Percentiles rank a stretch among this genome's conserved stretches.
Evolutionary conservation across 441 rosid genomes (phyloP).

Genomic region (Raphanus hybrid): DNA sequence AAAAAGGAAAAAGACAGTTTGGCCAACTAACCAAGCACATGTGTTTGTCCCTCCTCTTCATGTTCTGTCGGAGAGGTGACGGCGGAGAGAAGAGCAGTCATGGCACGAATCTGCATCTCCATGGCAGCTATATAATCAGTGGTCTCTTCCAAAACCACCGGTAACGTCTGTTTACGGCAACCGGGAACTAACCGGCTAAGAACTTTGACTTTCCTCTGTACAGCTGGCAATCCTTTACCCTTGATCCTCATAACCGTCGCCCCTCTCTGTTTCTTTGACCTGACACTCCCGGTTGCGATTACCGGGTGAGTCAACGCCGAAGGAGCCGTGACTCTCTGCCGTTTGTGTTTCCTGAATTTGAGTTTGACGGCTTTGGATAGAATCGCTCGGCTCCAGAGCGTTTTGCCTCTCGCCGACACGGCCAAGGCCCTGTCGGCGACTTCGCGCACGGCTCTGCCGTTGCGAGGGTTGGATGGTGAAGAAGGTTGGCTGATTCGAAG

Average conservation of each 20-base stretch:
- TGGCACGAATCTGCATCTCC: conserved; percentile 95
- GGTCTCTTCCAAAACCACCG: conserved; percentile 87
- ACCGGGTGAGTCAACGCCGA: too few species aligned
- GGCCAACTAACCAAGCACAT: conserved; percentile 45
- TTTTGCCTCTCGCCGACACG: too few species aligned
- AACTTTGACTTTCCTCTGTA: conserved; percentile 74
- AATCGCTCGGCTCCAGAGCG: too few species aligned
- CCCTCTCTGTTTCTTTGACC: conserved; percentile 18
- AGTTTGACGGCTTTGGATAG: too few species aligned
- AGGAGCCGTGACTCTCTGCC: too few species aligned
- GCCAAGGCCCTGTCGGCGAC: too few species aligned
- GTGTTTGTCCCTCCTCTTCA: conserved; percentile 35
- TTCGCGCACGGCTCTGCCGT: too few species aligned
- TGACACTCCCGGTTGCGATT: too few species aligned
- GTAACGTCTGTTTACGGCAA: conserved; percentile 60
- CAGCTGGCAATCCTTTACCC: conserved; percentile 61
- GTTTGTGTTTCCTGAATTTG: too few species aligned
- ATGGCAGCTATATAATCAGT: conserved; percentile 95
- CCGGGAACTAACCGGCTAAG: conserved; percentile 95
- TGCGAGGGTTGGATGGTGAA: conserved; percentile 40
- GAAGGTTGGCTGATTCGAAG: conserved; percentile 53
- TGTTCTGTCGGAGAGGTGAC: conserved; percentile 48
- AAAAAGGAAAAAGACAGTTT: conserved; percentile 44
- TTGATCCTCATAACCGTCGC: conserved; percentile 64
- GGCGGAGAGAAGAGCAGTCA: conserved; percentile 72